Conservation (phyloP, 2,329 filamentous ascomycete genomes). For the Davidsoniella eucalypti region DNA sequence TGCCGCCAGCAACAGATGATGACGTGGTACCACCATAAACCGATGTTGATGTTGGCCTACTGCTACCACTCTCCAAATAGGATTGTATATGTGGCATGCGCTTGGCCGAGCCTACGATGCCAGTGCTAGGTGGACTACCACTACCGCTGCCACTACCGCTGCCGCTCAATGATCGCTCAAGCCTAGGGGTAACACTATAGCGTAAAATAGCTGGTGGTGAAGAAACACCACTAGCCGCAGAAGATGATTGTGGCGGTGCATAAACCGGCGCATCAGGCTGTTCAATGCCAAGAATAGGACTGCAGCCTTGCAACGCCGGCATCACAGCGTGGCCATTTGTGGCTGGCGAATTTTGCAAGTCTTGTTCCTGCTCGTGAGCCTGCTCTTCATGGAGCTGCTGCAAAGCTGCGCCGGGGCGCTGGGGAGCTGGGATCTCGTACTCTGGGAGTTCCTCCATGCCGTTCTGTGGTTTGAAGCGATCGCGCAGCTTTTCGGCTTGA, state of each 20-base stretch:
- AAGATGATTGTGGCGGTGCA: no score
- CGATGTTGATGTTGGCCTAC: no score
- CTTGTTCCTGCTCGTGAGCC: constrained; percentile 14
- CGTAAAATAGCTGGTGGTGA: no score
- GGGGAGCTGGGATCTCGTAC: constrained; percentile 44
- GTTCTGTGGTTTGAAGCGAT: constrained; percentile 35
- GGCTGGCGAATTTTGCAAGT: background rate
- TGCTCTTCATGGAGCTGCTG: constrained; percentile 42
- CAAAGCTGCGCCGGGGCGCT: constrained; percentile 38
- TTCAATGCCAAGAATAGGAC: no score
- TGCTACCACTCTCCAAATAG: no score
- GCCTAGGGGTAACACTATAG: no score
- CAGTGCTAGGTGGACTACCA: background rate
- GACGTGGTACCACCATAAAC: background rate
- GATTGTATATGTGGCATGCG: no score
- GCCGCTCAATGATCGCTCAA: background rate
- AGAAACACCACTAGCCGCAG: no score
- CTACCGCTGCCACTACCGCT: background rate
- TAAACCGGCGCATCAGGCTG: no score
- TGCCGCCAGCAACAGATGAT: background rate
- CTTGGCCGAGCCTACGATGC: no score
- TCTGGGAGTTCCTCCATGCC: constrained; percentile 40
- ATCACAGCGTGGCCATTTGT: no score
- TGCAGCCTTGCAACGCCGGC: no score
- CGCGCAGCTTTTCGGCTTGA: constrained; percentile 43